Evolutionary conservation across 2,329 filamentous ascomycete species (phyloP).

Genomic region (Teratosphaeria nubilosa): DNA sequence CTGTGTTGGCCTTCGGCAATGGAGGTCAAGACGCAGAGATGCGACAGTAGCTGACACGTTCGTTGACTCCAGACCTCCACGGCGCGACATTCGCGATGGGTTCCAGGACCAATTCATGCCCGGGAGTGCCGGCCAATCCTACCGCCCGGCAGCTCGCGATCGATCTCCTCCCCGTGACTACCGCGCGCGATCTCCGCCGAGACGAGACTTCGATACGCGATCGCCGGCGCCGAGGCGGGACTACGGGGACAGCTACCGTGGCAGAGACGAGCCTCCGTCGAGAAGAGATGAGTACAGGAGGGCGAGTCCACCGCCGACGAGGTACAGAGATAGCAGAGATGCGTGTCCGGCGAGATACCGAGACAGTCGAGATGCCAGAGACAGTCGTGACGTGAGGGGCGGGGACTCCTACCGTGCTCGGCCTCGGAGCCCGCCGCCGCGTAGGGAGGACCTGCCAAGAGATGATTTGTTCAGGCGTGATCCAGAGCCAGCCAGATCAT

Average conservation of each 20-base stretch:
- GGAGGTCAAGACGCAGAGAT: background rate
- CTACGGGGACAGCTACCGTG: constrained; percentile 22
- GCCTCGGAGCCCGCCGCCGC: constrained; percentile 23
- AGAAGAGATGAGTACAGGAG: constrained; percentile 19
- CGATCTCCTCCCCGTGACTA: constrained; percentile 26
- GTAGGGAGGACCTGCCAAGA: constrained; percentile 25
- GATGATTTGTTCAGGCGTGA: constrained; percentile 28
- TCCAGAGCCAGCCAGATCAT: constrained; percentile 15
- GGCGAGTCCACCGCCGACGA: constrained; percentile 22
- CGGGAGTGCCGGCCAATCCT: constrained; percentile 26
- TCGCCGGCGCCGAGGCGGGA: constrained; percentile 15
- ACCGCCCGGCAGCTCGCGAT: constrained; percentile 26
- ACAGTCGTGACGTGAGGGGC: constrained; percentile 11
- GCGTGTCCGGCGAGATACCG: constrained; percentile 12
- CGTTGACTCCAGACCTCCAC: background rate
- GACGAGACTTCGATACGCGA: background rate
- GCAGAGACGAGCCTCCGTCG: constrained; percentile 7
- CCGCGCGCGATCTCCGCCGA: constrained; percentile 40
- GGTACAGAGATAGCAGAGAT: constrained; percentile 16
- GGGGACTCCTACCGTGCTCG: constrained; percentile 26
- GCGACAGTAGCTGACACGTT: background rate
- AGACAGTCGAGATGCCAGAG: constrained; percentile 15
- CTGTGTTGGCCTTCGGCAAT: background rate
- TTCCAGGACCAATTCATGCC: constrained; percentile 24
- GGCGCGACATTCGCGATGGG: background rate